Conservation (phyloP, 163 green algal species). For the Smithsoniella earleae region DNA sequence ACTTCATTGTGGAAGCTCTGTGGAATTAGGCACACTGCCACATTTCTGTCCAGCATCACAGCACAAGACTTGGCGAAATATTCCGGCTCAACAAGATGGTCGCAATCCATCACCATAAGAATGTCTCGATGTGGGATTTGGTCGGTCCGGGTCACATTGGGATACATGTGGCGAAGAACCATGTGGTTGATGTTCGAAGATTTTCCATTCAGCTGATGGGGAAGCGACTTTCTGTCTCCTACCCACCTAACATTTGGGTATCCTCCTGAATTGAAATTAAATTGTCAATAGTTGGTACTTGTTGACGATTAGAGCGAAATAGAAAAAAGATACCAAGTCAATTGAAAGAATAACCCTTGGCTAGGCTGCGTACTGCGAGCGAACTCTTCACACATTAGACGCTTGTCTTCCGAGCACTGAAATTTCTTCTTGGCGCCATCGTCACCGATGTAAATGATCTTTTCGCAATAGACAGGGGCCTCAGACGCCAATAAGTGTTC, state of each 20-base stretch:
- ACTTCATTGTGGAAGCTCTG: constrained; percentile 31
- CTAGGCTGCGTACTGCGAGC: neutral
- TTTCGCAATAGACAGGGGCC: constrained; percentile 22
- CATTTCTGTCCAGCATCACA: constrained; percentile 18
- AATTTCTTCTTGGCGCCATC: constrained; percentile 29
- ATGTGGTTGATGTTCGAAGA: constrained; percentile 31
- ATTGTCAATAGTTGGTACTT: no score
- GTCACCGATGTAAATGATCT: constrained; percentile 27
- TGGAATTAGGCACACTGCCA: constrained; percentile 17
- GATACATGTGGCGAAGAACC: constrained; percentile 23
- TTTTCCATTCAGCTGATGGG: constrained; percentile 25
- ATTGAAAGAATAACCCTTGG: neutral
- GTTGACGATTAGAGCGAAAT: no score
- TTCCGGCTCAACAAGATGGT: constrained; percentile 27
- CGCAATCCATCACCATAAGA: constrained; percentile 29
- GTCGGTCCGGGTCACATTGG: neutral
- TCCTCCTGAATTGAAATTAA: constrained; percentile 2
- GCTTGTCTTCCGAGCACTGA: constrained; percentile 5
- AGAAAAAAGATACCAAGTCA: no score
- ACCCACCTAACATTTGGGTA: constrained; percentile 9
- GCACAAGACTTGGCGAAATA: constrained; percentile 25
- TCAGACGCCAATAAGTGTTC: neutral
- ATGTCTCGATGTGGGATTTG: neutral
- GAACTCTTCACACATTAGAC: constrained; percentile 16
- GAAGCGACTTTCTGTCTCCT: constrained; percentile 16